Evolutionary conservation across 2,329 filamentous ascomycete species (phyloP).

Genomic region (Aspergillus quadrilineatus): DNA sequence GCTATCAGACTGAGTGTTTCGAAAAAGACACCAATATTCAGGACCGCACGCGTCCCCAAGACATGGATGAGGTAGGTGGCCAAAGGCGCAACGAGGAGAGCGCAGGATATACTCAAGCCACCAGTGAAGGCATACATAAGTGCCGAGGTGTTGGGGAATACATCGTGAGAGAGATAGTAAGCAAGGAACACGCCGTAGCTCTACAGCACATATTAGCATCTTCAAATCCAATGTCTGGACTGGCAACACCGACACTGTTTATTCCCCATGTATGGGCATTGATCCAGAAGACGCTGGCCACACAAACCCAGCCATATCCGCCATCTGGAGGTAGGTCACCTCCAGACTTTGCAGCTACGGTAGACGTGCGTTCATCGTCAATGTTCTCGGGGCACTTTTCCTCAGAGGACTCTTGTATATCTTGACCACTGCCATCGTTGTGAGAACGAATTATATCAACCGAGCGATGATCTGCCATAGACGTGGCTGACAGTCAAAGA

Average conservation of each 20-base stretch:
- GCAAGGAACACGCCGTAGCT: constrained; percentile 60
- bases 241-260: constrained; percentile 55
- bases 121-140: constrained; percentile 62
- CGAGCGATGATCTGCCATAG: constrained; percentile 34
- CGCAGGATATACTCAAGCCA: constrained; percentile 58
- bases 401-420: background rate
- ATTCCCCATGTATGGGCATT: constrained; percentile 75
- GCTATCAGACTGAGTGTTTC: constrained; percentile 56
- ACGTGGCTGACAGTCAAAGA: background rate
- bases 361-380: constrained; percentile 11
- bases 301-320: constrained; percentile 63
- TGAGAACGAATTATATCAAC: constrained; percentile 31
- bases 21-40: constrained; percentile 57
- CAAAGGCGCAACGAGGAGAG: constrained; percentile 57
- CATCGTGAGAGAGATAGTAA: constrained; percentile 55
- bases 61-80: constrained; percentile 55
- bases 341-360: constrained; percentile 27
- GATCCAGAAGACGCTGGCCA: constrained; percentile 55
- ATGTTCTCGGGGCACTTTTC: background rate
- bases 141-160: constrained; percentile 55
- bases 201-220: constrained; percentile 22
- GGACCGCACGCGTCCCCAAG: constrained; percentile 54
- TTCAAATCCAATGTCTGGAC: background rate
- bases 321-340: constrained; percentile 51
- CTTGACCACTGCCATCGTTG: constrained; percentile 14